Evolutionary conservation across 208 protist genomes (phyloP).

Genomic region (Crithidia mellificae): DNA sequence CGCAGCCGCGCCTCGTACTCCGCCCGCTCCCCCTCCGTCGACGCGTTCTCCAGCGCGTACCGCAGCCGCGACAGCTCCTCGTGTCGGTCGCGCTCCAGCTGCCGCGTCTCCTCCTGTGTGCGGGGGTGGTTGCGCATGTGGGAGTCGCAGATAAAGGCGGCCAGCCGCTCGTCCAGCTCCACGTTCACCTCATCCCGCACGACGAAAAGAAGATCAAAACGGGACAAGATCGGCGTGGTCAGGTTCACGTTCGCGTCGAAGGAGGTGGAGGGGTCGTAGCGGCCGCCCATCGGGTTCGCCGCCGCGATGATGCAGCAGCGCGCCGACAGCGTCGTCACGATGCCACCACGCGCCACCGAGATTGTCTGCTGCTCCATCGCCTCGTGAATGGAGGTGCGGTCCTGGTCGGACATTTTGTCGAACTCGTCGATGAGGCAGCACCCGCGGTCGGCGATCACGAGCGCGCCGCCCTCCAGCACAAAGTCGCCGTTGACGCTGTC

Average conservation of each 20-base stretch:
- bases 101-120: constrained; percentile 65
- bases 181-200: constrained; percentile 97
- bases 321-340: constrained; percentile 98
- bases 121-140: constrained; percentile 93
- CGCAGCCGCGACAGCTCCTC: constrained; percentile 66
- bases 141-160: constrained; percentile 95
- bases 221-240: constrained; percentile 99
- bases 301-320: constrained; percentile 98
- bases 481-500: constrained; percentile 98
- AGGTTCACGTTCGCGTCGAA: constrained; percentile 98
- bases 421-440: constrained; percentile 99
- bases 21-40: constrained; percentile 66
- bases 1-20: constrained; percentile 56
- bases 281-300: constrained; percentile 98
- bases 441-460: constrained; percentile 99
- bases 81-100: constrained; percentile 51
- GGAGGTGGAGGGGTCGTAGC: constrained; percentile 96
- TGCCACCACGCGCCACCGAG: constrained; percentile 99
- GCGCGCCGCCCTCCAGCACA: constrained; percentile 99
- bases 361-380: constrained; percentile 99
- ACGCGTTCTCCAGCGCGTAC: constrained; percentile 65
- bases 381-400: constrained; percentile 98
- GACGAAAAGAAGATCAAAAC: constrained; percentile 96
- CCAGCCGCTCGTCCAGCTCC: constrained; percentile 94
- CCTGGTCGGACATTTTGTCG: constrained; percentile 99